Evolutionary conservation across 768 basidiomycete genomes (phyloP), one percentile per base, ranked within the genome.

Genomic region (Chalciporus pseudorubinellus): DNA sequence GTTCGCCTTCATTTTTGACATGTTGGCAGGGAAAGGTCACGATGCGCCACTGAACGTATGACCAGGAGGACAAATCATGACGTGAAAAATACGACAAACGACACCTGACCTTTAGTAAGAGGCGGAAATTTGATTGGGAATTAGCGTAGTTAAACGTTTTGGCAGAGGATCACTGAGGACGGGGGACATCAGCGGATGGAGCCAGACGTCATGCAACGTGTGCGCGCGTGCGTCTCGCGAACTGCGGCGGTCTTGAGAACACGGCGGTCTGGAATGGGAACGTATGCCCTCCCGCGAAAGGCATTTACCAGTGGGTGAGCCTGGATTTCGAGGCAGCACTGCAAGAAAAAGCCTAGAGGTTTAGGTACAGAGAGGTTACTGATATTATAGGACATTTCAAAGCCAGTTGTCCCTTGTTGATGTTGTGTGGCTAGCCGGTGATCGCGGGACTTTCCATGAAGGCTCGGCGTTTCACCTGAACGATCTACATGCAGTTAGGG

Each of bases 101-200:
- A 33, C 16, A 20, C 33, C 40, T 39, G 43, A 36, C 41, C 40
- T 51, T 59, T 52, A 39, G 64, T 64, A 59, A 57, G 51, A 59
- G 36, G 50, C 55, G 52, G 57, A 56, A 34, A 61, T 52, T 55
- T 53, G 59, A 66, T 65, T 62, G 54, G 20, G 50, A 67, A 62
- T 69, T 67, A 69, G 50, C 56, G 51, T 69, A 52, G 59, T 67
- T 65, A 67, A 51, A 57, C 67, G 58, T 67, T 66, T 67, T 58
- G 46, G 46, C 59, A 65, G 50, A 38, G 24, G 57, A 57, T 62
- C 55, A 50, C 53, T 65, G 29, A 38, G 33, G 45, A 55, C 57
- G 59, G 63, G 51, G 56, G 29, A 16, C 3, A 3, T 4, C 16
- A n/a, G 0, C 26, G 6, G 34, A 43, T 26, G 40, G 36, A 28